A percentile compares a stretch with the other conserved stretches of the same genome.
These are phyloP conservation scores for Cryphonectria radicalis DNA, from an alignment of 2,329 filamentous ascomycete species.

Conservation along the genomic window DNA sequence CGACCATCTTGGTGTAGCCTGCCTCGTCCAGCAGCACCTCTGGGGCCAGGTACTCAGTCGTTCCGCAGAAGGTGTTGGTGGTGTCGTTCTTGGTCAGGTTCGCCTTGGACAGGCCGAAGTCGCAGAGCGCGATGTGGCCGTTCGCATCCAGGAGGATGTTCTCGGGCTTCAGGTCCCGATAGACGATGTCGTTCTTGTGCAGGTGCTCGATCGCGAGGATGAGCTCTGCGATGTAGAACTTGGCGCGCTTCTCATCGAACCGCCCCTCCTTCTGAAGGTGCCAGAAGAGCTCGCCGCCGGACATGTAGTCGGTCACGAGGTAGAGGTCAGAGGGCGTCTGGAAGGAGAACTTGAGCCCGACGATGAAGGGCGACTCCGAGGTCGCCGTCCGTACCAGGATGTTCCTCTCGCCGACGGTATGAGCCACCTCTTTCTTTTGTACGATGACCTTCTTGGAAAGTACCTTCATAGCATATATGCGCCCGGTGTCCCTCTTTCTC, in stretches of 20 bases:
- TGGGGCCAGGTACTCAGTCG: conserved; percentile 94
- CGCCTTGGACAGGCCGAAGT: conserved; percentile 96
- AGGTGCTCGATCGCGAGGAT: conserved; percentile 94
- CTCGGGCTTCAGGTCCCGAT: conserved; percentile 95
- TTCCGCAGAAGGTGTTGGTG: conserved; percentile 98
- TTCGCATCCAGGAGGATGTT: conserved; percentile 97
- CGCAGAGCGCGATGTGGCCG: conserved; percentile 95
- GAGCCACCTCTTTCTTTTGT: conserved; percentile 98
- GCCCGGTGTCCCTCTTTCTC: conserved; percentile 91
- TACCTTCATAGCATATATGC: conserved; percentile 99
- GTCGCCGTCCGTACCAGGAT: conserved; percentile 96
- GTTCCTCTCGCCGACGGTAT: conserved; percentile 95
- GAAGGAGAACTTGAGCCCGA: conserved; percentile 97
- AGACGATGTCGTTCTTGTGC: conserved; percentile 96
- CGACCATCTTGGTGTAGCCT: conserved; percentile 99
- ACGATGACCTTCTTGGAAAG: conserved; percentile 99
- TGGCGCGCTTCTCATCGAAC: conserved; percentile 91
- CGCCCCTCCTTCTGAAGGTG: conserved; percentile 96
- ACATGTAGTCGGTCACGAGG: conserved; percentile 99
- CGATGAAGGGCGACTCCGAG: conserved; percentile 95
- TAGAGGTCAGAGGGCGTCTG: conserved; percentile 96
- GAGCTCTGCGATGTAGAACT: conserved; percentile 98
- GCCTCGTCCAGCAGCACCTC: conserved; percentile 95
- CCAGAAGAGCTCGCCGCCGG: conserved; percentile 97
- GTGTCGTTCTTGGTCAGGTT: conserved; percentile 97